Percentiles rank a stretch among this genome's conserved stretches.
These are phyloP conservation scores for Acorus gramineus DNA, from an alignment of 106 monocot genomes.

Conservation along the genomic window DNA sequence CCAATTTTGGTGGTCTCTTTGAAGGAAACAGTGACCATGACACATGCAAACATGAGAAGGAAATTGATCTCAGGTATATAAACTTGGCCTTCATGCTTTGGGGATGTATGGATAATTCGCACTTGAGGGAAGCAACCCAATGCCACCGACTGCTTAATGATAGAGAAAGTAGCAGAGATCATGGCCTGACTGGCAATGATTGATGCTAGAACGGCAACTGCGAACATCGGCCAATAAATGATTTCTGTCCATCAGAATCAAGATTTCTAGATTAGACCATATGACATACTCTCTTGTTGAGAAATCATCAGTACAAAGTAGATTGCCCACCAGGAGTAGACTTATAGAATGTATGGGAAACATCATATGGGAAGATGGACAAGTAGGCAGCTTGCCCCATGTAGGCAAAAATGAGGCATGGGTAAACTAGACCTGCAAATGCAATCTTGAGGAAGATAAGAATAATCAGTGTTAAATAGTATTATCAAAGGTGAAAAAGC, in stretches of 20 bases:
- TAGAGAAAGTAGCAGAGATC: conserved; percentile 38
- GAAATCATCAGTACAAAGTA: too few species aligned
- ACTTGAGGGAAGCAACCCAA: conserved; percentile 40
- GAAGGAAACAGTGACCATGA: conserved; percentile 38
- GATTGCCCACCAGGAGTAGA: conserved; percentile 30
- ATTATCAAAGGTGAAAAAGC: neutral
- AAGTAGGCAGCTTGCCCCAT: conserved; percentile 56
- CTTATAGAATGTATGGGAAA: conserved; percentile 42
- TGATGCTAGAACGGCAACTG: conserved; percentile 22
- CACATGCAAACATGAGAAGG: conserved; percentile 41
- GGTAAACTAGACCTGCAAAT: conserved; percentile 48
- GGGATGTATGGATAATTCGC: conserved; percentile 32
- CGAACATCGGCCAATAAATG: conserved; percentile 46
- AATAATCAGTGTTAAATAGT: neutral
- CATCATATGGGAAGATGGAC: conserved; percentile 13
- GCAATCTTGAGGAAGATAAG: conserved; percentile 31
- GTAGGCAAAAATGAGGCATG: conserved; percentile 47
- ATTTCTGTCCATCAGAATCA: conserved; percentile 5
- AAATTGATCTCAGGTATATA: conserved; percentile 59
- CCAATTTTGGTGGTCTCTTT: conserved; percentile 41
- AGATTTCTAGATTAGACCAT: neutral
- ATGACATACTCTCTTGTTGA: too few species aligned
- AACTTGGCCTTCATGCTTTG: conserved; percentile 51
- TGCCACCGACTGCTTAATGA: conserved; percentile 31
- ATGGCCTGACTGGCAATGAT: conserved; percentile 45